A percentile compares a stretch with the other conserved stretches of the same genome.
These are phyloP conservation scores for Aechmea fasciata DNA, from an alignment of 176 grass and related monocot species.

Conservation along the genomic window DNA sequence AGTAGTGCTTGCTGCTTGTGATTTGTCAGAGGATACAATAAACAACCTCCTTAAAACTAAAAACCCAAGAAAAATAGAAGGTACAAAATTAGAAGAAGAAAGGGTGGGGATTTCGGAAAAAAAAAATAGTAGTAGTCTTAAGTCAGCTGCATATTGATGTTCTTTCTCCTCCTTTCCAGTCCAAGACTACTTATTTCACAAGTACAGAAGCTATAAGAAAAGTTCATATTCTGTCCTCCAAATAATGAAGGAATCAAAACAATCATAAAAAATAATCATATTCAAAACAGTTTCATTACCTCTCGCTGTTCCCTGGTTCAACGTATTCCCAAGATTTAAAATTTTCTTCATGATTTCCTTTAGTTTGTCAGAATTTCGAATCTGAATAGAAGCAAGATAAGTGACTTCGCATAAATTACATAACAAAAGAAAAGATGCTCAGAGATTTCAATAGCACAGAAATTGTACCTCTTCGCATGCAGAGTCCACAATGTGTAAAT, in stretches of 20 bases:
- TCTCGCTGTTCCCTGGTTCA: slow-evolving; percentile 93
- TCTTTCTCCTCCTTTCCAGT: neutral
- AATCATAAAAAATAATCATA: slow-evolving; percentile 3
- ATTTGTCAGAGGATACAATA: too few relatives aligned
- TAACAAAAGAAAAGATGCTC: slow-evolving; percentile 7
- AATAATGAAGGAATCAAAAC: neutral
- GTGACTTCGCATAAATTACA: slow-evolving; percentile 24
- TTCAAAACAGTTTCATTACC: slow-evolving; percentile 35
- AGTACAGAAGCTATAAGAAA: neutral
- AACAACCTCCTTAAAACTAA: too few relatives aligned
- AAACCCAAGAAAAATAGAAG: too few relatives aligned
- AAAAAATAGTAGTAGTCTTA: too few relatives aligned
- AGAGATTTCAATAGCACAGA: slow-evolving; percentile 15
- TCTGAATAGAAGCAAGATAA: slow-evolving; percentile 30
- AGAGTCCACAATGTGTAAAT: slow-evolving; percentile 51
- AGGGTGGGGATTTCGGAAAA: too few relatives aligned
- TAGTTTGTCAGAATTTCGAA: slow-evolving; percentile 83
- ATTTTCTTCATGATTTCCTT: slow-evolving; percentile 98
- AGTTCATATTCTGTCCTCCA: neutral
- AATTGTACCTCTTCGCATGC: slow-evolving; percentile 87
- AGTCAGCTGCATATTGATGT: neutral
- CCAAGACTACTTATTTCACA: neutral
- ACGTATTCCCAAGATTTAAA: slow-evolving; percentile 74
- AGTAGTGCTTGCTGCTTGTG: too few relatives aligned
- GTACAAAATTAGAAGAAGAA: too few relatives aligned